Evolutionary conservation across 129 eudicot genomes (phyloP).

Genomic region (Dittrichia graveolens): DNA sequence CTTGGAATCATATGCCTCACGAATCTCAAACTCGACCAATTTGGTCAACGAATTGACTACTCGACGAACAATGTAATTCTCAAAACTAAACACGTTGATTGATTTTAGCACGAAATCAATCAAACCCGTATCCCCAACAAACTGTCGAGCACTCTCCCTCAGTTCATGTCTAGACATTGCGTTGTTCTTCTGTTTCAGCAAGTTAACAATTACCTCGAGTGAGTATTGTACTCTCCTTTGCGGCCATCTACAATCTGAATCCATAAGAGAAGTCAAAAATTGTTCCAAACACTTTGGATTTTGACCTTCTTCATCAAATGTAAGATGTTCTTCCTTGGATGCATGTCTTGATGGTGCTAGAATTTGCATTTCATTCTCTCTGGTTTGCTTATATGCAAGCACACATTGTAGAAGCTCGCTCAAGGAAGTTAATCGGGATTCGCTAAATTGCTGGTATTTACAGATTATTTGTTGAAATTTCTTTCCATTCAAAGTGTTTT

Average conservation of each 20-base stretch:
- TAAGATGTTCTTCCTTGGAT: slow-evolving; percentile 20
- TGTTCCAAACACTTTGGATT: slow-evolving; percentile 38
- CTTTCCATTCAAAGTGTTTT: slow-evolving; percentile 27
- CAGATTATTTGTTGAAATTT: slow-evolving; percentile 47
- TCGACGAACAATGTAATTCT: slow-evolving; percentile 49
- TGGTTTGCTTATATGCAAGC: slow-evolving; percentile 41
- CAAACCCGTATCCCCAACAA: slow-evolving; percentile 75
- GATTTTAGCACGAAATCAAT: slow-evolving; percentile 78
- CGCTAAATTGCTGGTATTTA: slow-evolving; percentile 49
- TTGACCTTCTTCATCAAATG: slow-evolving; percentile 24
- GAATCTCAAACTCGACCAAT: slow-evolving; percentile 55
- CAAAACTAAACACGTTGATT: slow-evolving; percentile 53
- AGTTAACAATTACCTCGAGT: slow-evolving; percentile 46
- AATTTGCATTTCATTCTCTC: slow-evolving; percentile 13
- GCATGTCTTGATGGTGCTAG: slow-evolving; percentile 29
- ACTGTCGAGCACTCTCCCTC: slow-evolving; percentile 50
- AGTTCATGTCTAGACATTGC: slow-evolving; percentile 64
- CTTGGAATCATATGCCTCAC: slow-evolving; percentile 35
- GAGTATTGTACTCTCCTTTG: slow-evolving; percentile 50
- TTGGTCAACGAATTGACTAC: slow-evolving; percentile 44
- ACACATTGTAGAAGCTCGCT: slow-evolving; percentile 64
- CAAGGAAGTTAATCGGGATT: slow-evolving; percentile 37
- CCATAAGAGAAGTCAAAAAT: slow-evolving; percentile 41
- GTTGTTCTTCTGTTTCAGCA: slow-evolving; percentile 52
- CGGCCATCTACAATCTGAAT: slow-evolving; percentile 72